Percentiles rank a stretch among this genome's conserved stretches.
phyloP scores from a whole-genome alignment of 2,329 filamentous ascomycete genomes.

The Aspergillus novoparasiticus region DNA sequence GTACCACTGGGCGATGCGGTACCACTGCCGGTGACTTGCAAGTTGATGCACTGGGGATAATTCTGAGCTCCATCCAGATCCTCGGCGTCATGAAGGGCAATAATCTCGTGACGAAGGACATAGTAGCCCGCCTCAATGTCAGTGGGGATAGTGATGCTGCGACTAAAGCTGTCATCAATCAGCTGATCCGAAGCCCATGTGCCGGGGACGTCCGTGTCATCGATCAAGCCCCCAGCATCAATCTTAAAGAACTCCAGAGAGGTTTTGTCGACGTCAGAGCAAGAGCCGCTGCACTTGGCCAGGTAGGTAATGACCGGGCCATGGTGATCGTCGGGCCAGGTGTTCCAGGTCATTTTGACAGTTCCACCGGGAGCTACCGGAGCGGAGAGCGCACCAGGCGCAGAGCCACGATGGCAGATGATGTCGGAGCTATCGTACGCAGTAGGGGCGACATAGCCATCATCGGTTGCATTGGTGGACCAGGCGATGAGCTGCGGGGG shows the following conservation, averaged over 20 bases:
- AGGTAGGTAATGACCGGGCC: conserved; percentile 65
- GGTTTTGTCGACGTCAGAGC: conserved; percentile 53
- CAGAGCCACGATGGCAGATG: conserved; percentile 62
- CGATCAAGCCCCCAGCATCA: conserved; percentile 54
- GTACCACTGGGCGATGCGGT: conserved; percentile 48
- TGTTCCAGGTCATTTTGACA: conserved; percentile 61
- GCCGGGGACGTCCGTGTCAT: conserved; percentile 43
- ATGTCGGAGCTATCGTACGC: conserved; percentile 51
- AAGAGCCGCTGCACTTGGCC: conserved; percentile 58
- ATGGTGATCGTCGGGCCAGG: conserved; percentile 65
- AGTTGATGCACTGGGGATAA: conserved; percentile 59
- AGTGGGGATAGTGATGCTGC: conserved; percentile 48
- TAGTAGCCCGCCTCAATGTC: conserved; percentile 52
- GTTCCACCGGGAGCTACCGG: conserved; percentile 60
- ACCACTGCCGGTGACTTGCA: conserved; percentile 58
- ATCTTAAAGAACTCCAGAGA: conserved; percentile 65
- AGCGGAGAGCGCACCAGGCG: conserved; percentile 52
- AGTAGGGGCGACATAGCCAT: conserved; percentile 53
- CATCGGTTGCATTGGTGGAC: conserved; percentile 53
- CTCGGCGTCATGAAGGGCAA: conserved; percentile 50
- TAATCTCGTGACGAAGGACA: conserved; percentile 55
- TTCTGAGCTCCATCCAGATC: conserved; percentile 49
- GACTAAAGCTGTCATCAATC: conserved; percentile 51
- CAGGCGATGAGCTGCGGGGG: conserved; percentile 53
- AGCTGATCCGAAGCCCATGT: conserved; percentile 58